phyloP scores from a whole-genome alignment of 164 flowering plant genomes.

The Litsea cubeba region DNA sequence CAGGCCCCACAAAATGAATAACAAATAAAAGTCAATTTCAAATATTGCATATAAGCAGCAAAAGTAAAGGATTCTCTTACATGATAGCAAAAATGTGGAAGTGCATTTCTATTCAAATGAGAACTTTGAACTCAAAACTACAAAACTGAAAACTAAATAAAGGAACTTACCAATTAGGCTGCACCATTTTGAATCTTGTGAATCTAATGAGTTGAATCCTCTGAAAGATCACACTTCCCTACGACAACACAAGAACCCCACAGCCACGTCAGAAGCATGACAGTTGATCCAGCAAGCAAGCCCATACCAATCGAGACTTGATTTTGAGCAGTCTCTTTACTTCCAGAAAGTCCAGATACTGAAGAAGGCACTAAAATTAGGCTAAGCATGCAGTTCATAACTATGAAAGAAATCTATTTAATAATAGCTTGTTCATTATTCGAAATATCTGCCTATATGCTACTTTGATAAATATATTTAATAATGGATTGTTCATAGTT shows the following conservation, averaged over 20 bases:
- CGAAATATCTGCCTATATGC: background rate
- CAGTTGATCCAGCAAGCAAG: constrained; percentile 94
- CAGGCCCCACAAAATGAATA: background rate
- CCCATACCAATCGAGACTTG: constrained; percentile 99
- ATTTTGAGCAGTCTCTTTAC: constrained; percentile 61
- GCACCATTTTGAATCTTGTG: constrained; percentile 33
- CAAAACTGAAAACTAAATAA: background rate
- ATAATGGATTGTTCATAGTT: background rate
- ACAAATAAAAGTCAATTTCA: background rate
- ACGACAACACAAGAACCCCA: constrained; percentile 92
- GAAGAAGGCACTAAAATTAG: constrained; percentile 3
- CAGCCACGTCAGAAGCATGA: constrained; percentile 76
- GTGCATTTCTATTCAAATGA: background rate
- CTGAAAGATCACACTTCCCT: constrained; percentile 68
- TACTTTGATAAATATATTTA: background rate
- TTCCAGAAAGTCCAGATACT: constrained; percentile 96
- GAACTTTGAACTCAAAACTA: background rate
- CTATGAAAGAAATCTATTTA: background rate
- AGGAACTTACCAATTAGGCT: constrained; percentile 46
- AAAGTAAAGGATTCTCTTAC: background rate
- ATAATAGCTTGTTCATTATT: background rate
- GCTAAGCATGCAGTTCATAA: background rate
- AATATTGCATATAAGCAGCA: background rate
- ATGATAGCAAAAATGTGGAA: background rate
- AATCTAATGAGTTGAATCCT: constrained; percentile 39